A percentile compares a stretch with the other conserved stretches of the same genome.
Conservation (phyloP, 2,329 filamentous ascomycete species). For the Alternaria viburni region DNA sequence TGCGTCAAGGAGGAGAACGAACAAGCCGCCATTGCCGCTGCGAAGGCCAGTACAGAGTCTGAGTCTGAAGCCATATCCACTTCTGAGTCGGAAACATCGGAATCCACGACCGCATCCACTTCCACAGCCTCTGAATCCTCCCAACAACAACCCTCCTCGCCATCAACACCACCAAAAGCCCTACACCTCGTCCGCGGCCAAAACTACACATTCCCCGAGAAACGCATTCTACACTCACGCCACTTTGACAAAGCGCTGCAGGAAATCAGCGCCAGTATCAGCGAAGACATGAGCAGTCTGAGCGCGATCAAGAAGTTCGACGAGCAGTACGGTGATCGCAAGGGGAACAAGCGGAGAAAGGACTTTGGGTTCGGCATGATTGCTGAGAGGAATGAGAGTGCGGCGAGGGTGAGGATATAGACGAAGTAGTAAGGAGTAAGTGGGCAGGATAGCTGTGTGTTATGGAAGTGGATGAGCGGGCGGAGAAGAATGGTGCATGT, state of each 20-base stretch:
- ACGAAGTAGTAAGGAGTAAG: not conserved
- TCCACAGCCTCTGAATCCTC: conserved; percentile 8
- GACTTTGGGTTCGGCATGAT: conserved; percentile 58
- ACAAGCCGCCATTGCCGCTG: conserved; percentile 37
- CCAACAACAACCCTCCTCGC: not conserved
- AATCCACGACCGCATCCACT: not conserved
- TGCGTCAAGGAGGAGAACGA: conserved; percentile 77
- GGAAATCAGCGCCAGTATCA: conserved; percentile 91
- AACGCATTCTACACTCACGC: conserved; percentile 66
- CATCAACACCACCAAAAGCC: conserved; percentile 27
- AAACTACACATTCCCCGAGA: conserved; percentile 69
- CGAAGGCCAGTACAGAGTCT: conserved; percentile 16
- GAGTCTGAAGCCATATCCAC: not conserved
- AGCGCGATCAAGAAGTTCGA: conserved; percentile 93
- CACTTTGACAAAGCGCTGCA: conserved; percentile 88
- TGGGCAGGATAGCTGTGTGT: not conserved
- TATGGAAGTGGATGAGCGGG: not conserved
- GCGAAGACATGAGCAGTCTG: conserved; percentile 88
- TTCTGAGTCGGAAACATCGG: not conserved
- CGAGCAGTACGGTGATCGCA: conserved; percentile 88
- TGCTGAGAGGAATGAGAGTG: conserved; percentile 36
- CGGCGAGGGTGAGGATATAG: conserved; percentile 40
- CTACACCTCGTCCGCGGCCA: conserved; percentile 38
- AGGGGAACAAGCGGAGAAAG: conserved; percentile 67
- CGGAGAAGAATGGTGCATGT: not conserved